phyloP scores from a whole-genome alignment of 805 yeast genomes.

The Myxozyma neglecta region DNA sequence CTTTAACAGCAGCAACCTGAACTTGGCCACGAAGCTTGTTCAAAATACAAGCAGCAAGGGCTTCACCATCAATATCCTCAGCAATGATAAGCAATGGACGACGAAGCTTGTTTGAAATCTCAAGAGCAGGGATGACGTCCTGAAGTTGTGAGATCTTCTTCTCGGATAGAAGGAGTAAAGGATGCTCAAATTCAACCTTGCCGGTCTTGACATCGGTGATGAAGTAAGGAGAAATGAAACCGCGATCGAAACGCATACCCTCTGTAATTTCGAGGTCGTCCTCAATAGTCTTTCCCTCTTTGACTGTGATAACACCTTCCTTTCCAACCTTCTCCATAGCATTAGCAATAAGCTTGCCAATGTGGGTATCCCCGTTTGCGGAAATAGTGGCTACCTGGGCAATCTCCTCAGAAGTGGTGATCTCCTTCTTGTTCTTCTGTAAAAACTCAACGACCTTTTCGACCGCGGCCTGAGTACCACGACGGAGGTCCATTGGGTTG shows the following conservation, averaged over 20 bases:
- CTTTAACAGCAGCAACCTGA: slow-evolving; percentile 94
- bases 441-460: slow-evolving; percentile 85
- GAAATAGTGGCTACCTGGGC: slow-evolving; percentile 98
- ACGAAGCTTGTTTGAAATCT: slow-evolving; percentile 87
- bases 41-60: slow-evolving; percentile 94
- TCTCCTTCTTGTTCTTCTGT: slow-evolving; percentile 83
- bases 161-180: slow-evolving; percentile 82
- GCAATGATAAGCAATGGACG: slow-evolving; percentile 92
- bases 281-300: slow-evolving; percentile 94
- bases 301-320: slow-evolving; percentile 97
- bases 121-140: slow-evolving; percentile 89
- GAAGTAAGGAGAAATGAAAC: slow-evolving; percentile 94
- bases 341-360: slow-evolving; percentile 84
- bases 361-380: slow-evolving; percentile 93
- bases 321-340: slow-evolving; percentile 99
- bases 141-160: slow-evolving; percentile 88
- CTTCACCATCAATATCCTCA: slow-evolving; percentile 97
- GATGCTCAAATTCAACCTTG: slow-evolving; percentile 94
- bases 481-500: slow-evolving; percentile 97
- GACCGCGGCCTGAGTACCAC: slow-evolving; percentile 96
- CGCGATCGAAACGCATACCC: slow-evolving; percentile 98
- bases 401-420: slow-evolving; percentile 90
- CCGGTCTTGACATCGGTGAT: slow-evolving; percentile 89
- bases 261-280: slow-evolving; percentile 96
- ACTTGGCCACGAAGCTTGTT: slow-evolving; percentile 98